Evolutionary conservation across 345 rosid species (phyloP).

Genomic region (Pugionium dolabratum): DNA sequence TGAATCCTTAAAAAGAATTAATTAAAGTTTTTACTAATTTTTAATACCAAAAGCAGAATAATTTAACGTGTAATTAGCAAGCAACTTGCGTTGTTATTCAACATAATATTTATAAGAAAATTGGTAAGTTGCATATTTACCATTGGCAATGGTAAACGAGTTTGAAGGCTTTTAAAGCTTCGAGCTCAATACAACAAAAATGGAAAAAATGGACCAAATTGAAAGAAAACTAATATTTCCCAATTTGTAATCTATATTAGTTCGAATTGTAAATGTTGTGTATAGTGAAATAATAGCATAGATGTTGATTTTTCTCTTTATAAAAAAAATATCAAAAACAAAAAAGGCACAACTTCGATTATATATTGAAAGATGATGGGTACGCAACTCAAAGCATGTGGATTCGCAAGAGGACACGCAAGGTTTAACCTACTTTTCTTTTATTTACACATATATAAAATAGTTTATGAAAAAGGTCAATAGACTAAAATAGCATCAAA

Average conservation of each 20-base stretch:
- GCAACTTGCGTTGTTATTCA: constrained; percentile 15
- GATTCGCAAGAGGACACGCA: constrained; percentile 28
- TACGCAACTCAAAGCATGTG: constrained; percentile 37
- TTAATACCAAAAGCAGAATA: too few species aligned
- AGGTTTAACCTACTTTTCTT: neutral
- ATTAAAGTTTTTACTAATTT: too few species aligned
- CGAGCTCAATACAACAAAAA: too few species aligned
- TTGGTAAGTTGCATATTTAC: neutral
- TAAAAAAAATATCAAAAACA: constrained; percentile 21
- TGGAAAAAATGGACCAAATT: too few species aligned
- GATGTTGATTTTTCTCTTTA: neutral
- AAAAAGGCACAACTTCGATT: constrained; percentile 16
- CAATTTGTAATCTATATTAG: too few species aligned
- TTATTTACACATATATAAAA: too few species aligned
- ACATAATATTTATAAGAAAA: neutral
- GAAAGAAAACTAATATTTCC: too few species aligned
- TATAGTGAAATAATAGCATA: neutral
- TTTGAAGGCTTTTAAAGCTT: too few species aligned
- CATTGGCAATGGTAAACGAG: too few species aligned
- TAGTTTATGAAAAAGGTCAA: neutral
- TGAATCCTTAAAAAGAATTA: too few species aligned
- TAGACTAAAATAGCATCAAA: neutral
- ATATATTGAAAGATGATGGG: constrained; percentile 32
- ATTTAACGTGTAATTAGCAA: constrained; percentile 11
- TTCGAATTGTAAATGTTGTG: neutral